These are phyloP conservation scores for Spiraea crenata DNA, from an alignment of 331 rosid species.

Conservation along the genomic window DNA sequence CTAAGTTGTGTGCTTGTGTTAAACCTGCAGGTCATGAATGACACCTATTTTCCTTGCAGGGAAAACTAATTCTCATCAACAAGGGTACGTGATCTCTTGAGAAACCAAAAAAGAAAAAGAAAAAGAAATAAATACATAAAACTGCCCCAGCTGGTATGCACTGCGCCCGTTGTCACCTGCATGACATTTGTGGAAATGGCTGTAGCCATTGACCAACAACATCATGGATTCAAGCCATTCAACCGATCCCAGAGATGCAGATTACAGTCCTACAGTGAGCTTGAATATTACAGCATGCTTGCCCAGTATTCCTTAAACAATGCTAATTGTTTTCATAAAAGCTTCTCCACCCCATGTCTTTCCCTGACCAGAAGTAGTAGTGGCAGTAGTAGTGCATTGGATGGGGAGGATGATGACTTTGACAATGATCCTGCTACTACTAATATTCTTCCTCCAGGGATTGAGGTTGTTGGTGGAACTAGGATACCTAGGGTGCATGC, in stretches of 20 bases:
- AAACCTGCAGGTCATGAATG: slow-evolving; percentile 34
- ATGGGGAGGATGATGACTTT: slow-evolving; percentile 65
- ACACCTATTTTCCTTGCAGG: slow-evolving; percentile 29
- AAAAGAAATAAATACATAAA: too few relatives aligned
- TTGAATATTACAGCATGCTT: slow-evolving; percentile 42
- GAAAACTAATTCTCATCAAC: too few relatives aligned
- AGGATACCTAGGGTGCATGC: slow-evolving; percentile 51
- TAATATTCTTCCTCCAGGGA: slow-evolving; percentile 23
- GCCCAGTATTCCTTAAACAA: slow-evolving; percentile 44
- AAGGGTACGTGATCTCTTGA: too few relatives aligned
- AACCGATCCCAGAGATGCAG: slow-evolving; percentile 65
- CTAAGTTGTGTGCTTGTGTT: not conserved
- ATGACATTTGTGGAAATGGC: slow-evolving; percentile 74
- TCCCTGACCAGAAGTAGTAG: slow-evolving; percentile 28
- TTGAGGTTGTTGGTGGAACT: slow-evolving; percentile 63
- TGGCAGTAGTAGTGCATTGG: slow-evolving; percentile 10
- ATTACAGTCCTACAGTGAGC: slow-evolving; percentile 74
- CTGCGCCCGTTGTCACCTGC: slow-evolving; percentile 43
- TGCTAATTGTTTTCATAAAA: slow-evolving; percentile 70
- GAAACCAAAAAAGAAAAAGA: too few relatives aligned
- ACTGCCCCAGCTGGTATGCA: slow-evolving; percentile 51
- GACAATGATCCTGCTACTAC: slow-evolving; percentile 22
- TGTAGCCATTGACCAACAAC: slow-evolving; percentile 61
- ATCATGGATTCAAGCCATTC: slow-evolving; percentile 61
- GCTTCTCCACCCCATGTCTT: slow-evolving; percentile 94